Conservation (phyloP, 306 rosid genomes). For the Fragaria vesca region DNA sequence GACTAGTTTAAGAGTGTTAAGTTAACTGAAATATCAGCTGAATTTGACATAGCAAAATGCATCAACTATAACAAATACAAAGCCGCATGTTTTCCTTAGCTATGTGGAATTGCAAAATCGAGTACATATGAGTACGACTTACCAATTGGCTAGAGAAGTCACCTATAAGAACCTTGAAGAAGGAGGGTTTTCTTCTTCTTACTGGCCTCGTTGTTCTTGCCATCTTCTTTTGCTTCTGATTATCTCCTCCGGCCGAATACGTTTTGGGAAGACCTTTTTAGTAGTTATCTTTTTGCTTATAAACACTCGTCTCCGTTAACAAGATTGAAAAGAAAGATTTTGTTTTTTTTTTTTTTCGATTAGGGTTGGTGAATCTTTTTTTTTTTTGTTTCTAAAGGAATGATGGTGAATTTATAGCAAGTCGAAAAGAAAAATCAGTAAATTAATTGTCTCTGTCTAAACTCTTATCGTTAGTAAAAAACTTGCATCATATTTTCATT, state of each 20-base stretch:
- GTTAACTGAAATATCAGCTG: neutral
- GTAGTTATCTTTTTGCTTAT: neutral
- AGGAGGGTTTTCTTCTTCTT: neutral
- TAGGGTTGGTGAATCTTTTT: too few species aligned
- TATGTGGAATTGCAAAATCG: neutral
- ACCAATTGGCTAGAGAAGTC: neutral
- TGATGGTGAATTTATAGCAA: too few species aligned
- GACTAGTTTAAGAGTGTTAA: neutral
- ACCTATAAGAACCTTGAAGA: constrained; percentile 8
- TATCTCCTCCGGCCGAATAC: neutral
- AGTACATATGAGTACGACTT: neutral
- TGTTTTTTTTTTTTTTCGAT: too few species aligned
- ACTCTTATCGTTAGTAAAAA: too few species aligned
- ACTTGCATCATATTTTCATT: too few species aligned
- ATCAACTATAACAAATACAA: neutral
- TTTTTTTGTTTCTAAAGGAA: too few species aligned
- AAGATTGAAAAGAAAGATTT: too few species aligned
- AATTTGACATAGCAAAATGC: neutral
- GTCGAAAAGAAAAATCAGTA: too few species aligned
- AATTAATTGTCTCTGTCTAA: too few species aligned
- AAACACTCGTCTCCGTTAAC: neutral
- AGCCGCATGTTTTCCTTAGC: neutral
- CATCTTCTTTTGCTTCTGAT: neutral
- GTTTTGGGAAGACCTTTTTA: neutral
- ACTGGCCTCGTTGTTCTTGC: neutral